Percentiles rank a stretch among this genome's conserved stretches.
phyloP scores from a whole-genome alignment of 1,284 basidiomycete genomes.

The Sanghuangporus sanghuang region DNA sequence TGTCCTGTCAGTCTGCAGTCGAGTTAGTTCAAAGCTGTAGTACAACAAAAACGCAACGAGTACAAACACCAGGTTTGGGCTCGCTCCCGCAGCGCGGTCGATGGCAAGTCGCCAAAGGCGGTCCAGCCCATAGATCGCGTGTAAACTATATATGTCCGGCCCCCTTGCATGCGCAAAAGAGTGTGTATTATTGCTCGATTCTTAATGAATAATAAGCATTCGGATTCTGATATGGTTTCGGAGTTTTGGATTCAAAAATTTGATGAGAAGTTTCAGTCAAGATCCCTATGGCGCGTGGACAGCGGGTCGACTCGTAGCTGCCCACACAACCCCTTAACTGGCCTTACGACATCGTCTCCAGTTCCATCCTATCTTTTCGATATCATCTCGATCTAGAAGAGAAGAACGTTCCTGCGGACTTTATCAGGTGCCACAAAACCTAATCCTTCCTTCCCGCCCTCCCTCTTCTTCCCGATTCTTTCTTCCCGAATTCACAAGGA shows the following conservation, averaged over 20 bases:
- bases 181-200: background rate
- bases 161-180: background rate
- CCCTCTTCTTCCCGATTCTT: background rate
- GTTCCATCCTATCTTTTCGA: background rate
- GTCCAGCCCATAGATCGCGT: slow-evolving; percentile 1
- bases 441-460: background rate
- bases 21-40: background rate
- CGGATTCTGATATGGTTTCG: background rate
- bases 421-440: slow-evolving; percentile 2
- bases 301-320: background rate
- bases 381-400: background rate
- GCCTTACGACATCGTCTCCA: background rate
- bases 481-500: background rate
- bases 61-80: background rate
- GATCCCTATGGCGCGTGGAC: slow-evolving; percentile 1
- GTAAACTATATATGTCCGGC: background rate
- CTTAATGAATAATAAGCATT: background rate
- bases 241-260: background rate
- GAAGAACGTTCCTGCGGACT: background rate
- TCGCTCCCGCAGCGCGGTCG: background rate
- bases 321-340: background rate
- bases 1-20: background rate
- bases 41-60: background rate
- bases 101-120: background rate
- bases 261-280: background rate